These are phyloP conservation scores for Neohortaea acidophila DNA, from an alignment of 495 filamentous ascomycete species.

Conservation along the genomic window DNA sequence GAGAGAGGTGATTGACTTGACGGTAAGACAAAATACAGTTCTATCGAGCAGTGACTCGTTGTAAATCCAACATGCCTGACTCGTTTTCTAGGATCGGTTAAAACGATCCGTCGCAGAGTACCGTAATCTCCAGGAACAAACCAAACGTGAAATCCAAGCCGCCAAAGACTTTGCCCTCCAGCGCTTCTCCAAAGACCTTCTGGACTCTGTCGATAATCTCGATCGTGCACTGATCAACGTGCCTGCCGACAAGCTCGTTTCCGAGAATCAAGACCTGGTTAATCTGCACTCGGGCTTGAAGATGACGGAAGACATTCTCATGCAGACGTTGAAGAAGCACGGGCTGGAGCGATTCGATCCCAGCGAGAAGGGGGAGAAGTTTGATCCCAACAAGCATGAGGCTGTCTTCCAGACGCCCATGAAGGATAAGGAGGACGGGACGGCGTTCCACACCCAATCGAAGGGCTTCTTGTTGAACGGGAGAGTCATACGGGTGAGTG, in stretches of 20 bases:
- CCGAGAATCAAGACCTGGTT: slow-evolving; percentile 46
- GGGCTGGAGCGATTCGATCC: slow-evolving; percentile 78
- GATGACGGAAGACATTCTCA: slow-evolving; percentile 84
- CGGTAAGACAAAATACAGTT: too few relatives aligned
- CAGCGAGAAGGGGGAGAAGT: slow-evolving; percentile 48
- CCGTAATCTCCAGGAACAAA: slow-evolving; percentile 91
- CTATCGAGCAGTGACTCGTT: too few relatives aligned
- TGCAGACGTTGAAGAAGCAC: slow-evolving; percentile 82
- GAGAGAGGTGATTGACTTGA: slow-evolving; percentile 68
- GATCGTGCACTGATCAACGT: slow-evolving; percentile 78
- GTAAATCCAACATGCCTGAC: slow-evolving; percentile 1
- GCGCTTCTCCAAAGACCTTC: slow-evolving; percentile 80
- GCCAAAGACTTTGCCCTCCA: slow-evolving; percentile 89
- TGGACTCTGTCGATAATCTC: slow-evolving; percentile 91
- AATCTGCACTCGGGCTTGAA: slow-evolving; percentile 76
- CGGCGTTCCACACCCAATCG: slow-evolving; percentile 80
- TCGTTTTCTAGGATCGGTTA: slow-evolving; percentile 62
- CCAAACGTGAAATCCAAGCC: slow-evolving; percentile 72
- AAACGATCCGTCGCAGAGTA: slow-evolving; percentile 88
- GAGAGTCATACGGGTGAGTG: slow-evolving; percentile 56
- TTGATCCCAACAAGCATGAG: slow-evolving; percentile 93
- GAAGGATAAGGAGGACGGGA: slow-evolving; percentile 72
- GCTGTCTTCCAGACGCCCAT: slow-evolving; percentile 83
- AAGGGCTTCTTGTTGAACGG: slow-evolving; percentile 92
- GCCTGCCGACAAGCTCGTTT: slow-evolving; percentile 51